Evolutionary conservation across 1,284 basidiomycete genomes (phyloP).

Genomic region (Hypsizygus ulmarius): DNA sequence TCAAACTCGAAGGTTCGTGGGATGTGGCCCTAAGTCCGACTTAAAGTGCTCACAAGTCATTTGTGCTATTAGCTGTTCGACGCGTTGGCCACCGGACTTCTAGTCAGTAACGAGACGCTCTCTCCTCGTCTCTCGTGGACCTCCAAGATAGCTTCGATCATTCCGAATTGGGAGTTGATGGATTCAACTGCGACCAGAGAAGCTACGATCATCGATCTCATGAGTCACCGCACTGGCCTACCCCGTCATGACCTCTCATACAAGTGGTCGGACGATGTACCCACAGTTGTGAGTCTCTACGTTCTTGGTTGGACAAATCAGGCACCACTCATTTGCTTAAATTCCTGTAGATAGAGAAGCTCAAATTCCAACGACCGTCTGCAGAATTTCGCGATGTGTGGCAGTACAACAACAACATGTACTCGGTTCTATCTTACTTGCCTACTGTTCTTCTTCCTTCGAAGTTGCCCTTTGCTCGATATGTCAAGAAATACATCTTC

Average conservation of each 20-base stretch:
- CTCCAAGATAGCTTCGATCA: slow-evolving; percentile 20
- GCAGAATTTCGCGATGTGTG: slow-evolving; percentile 22
- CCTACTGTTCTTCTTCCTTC: slow-evolving; percentile 19
- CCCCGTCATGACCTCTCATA: slow-evolving; percentile 24
- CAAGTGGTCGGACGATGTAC: slow-evolving; percentile 12
- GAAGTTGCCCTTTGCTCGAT: slow-evolving; percentile 19
- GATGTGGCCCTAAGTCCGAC: background rate
- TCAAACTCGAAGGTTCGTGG: slow-evolving; percentile 23
- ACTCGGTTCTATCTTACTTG: slow-evolving; percentile 20
- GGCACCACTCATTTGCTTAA: background rate
- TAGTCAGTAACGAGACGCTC: slow-evolving; percentile 26
- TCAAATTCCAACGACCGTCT: slow-evolving; percentile 20
- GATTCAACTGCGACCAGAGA: slow-evolving; percentile 13
- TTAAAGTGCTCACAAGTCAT: background rate
- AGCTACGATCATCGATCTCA: slow-evolving; percentile 23
- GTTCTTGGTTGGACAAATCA: background rate
- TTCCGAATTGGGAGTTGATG: slow-evolving; percentile 7
- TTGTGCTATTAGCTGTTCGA: slow-evolving; percentile 21
- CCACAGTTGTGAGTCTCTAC: slow-evolving; percentile 14
- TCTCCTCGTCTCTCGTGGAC: slow-evolving; percentile 23
- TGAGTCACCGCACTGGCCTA: slow-evolving; percentile 26
- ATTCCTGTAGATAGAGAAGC: slow-evolving; percentile 18
- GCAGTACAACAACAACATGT: slow-evolving; percentile 28
- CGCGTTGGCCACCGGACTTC: slow-evolving; percentile 23
- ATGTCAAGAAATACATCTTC: slow-evolving; percentile 24